Evolutionary conservation across 352 stramenopile species (phyloP), one percentile per base, ranked within the genome.

Genomic region (Globisporangium barbulae): DNA sequence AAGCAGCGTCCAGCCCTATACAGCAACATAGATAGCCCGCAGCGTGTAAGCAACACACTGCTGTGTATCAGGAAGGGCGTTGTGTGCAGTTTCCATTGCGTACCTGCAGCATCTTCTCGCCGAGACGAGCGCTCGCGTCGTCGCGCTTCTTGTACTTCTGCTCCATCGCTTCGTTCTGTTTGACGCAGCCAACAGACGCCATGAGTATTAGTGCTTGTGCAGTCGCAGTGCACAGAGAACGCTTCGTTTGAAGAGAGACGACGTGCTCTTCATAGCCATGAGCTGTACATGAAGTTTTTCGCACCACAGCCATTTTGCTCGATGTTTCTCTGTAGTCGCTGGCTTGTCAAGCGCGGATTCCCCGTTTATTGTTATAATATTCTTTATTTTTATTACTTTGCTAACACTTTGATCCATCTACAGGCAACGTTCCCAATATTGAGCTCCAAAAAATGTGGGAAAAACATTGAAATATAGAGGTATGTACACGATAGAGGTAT

Each of bases 101-200:
- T 21, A 91, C 81, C 73, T 90, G 85, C 35, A 94, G 72, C 71
- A 94, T 89, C 66, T 92, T 92, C 69, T 94, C 79, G 63, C 80
- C 83, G 57, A 94, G 71, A 12, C 83, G 69, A 53, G 81, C 76
- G 72, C 83, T 94, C 35, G 85, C 81, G 59, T 91, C 81, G 67
- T 94, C 83, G 30, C 81, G 79, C 59, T 84, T 86, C 75, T 84
- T 73, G 65, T 83, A 81, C 65, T 79, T 83, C 53, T 54, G 61
- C 60, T 78, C 59, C 35, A 61, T 61, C 30, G 48, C 47, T 41
- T 53, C 61, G 53, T 55, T 67, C 53, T 65, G 33, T 19, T 21
- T n/a, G 21, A 13, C 13, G 21, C n/a, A 55, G 0, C 7, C 4
- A 30, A 0, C 17, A 9, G 4, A n/a, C n/a, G 0, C n/a, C 41